Evolutionary conservation across 768 basidiomycete species (phyloP), one percentile per base, ranked within the genome.

Genomic region (Trametes maxima): DNA sequence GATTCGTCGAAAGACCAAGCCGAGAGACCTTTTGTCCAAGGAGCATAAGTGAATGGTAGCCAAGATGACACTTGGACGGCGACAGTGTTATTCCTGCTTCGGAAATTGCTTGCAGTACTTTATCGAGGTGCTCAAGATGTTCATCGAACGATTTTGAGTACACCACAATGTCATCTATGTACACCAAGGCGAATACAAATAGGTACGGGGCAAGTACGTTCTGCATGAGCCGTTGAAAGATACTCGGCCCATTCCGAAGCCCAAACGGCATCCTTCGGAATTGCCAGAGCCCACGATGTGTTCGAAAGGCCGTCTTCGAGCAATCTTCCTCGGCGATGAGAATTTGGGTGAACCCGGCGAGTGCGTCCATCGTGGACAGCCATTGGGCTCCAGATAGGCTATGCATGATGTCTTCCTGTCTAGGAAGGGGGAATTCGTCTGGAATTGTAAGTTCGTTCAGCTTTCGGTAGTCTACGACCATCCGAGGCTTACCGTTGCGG

Each of bases 231-330:
- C 76, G 49, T 52, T 80, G 80, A 57, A 80, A 80, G 0, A 78
- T 68, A 1, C 73, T 67, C 0, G 79, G 79, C 1, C 59, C 70
- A 50, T 74, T 73, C 14, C 60, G 40, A 0, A 63, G 57, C 2
- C 67, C 66, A 51, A 81, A 80, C 0, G 78, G 78, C 76, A 80
- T 78, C 37, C 76, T 49, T 24, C 57, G 59, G 63, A 80, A 80
- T 58, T 81, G 78, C 35, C 59, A 76, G 0, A 80, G 63, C 8
- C 79, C 80, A 39, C 64, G 51, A 59, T 79, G 80, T 0, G 73
- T 73, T 3, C 74, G 57, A 52, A 81, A 80, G 0, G 77, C 77
- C 0, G 74, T 72, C 42, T 76, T 75, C 25, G 75, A 70, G 13
- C 64, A 59, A n/a, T 71, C 73, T 12, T 73, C 64, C 0, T 68